A percentile compares a stretch with the other conserved stretches of the same genome.
phyloP scores from a whole-genome alignment of 2,329 filamentous ascomycete species.

The Aspergillus carbonarius region DNA sequence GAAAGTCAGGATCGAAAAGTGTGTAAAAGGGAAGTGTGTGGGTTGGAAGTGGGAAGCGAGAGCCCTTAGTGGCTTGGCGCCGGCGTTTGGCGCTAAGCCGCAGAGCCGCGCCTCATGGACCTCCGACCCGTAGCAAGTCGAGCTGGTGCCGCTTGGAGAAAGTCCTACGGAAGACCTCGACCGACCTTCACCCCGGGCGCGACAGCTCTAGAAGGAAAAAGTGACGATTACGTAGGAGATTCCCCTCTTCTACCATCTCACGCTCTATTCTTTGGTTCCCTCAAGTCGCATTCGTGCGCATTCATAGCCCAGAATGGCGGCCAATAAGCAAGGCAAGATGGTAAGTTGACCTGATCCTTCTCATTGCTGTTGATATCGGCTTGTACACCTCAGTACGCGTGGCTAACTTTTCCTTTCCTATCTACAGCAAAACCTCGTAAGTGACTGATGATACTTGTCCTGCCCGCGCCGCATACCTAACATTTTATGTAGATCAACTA shows the following conservation, averaged over 20 bases:
- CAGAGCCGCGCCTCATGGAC: slow-evolving; percentile 23
- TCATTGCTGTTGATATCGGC: not conserved
- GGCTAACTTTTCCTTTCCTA: slow-evolving; percentile 52
- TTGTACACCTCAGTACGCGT: not conserved
- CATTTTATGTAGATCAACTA: slow-evolving; percentile 82
- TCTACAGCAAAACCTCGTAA: slow-evolving; percentile 63
- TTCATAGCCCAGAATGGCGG: slow-evolving; percentile 51
- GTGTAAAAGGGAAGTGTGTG: slow-evolving; percentile 39
- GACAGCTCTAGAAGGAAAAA: slow-evolving; percentile 4
- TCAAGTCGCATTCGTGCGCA: slow-evolving; percentile 50
- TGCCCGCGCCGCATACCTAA: slow-evolving; percentile 40
- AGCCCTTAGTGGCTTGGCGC: slow-evolving; percentile 39
- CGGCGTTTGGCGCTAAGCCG: slow-evolving; percentile 25
- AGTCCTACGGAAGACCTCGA: not conserved
- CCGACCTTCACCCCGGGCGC: slow-evolving; percentile 10
- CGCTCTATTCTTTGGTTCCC: slow-evolving; percentile 26
- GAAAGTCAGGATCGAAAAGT: slow-evolving; percentile 30
- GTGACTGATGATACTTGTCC: slow-evolving; percentile 25
- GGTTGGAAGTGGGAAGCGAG: slow-evolving; percentile 37
- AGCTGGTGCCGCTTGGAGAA: slow-evolving; percentile 4
- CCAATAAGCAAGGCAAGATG: slow-evolving; percentile 99
- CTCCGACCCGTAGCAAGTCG: slow-evolving; percentile 8
- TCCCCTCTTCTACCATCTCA: slow-evolving; percentile 25
- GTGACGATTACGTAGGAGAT: slow-evolving; percentile 17
- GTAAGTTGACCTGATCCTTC: slow-evolving; percentile 58